Percentiles rank a stretch among this genome's conserved stretches.
Conservation (phyloP, 1,284 basidiomycete species). For the Inonotus obliquus region DNA sequence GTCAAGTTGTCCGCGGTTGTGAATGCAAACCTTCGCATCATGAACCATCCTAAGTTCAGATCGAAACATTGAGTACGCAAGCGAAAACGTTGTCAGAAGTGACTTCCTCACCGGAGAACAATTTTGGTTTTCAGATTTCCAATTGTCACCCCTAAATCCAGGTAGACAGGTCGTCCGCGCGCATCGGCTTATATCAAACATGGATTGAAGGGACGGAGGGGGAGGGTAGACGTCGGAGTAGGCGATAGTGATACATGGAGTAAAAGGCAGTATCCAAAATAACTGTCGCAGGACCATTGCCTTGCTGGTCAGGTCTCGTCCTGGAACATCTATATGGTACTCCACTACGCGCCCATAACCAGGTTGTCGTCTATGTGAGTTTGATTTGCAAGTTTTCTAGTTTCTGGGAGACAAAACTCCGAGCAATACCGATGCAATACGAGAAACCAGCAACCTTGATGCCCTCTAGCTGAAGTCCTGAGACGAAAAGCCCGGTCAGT, state of each 20-base stretch:
- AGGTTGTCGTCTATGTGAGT: not conserved
- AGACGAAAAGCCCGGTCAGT: no score
- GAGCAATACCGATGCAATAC: no score
- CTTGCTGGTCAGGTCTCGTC: constrained; percentile 16
- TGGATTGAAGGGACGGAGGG: not conserved
- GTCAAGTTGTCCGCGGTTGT: no score
- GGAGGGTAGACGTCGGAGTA: constrained; percentile 1
- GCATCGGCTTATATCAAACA: constrained; percentile 21
- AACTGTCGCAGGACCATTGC: constrained; percentile 16
- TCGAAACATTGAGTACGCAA: no score
- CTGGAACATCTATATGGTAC: constrained; percentile 12
- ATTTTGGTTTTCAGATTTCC: no score
- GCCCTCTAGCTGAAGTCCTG: not conserved
- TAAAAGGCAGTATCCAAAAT: constrained; percentile 6
- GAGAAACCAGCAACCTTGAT: not conserved
- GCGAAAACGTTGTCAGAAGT: no score
- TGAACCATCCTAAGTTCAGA: no score
- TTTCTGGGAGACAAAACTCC: not conserved
- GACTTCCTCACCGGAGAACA: no score
- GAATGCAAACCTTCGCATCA: no score
- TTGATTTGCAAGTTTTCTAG: not conserved
- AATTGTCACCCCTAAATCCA: constrained; percentile 21
- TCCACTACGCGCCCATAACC: constrained; percentile 6
- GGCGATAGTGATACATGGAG: not conserved
- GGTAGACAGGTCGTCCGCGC: constrained; percentile 17